phyloP scores from a whole-genome alignment of 2,329 filamentous ascomycete species.

The Emergomyces africanus region DNA sequence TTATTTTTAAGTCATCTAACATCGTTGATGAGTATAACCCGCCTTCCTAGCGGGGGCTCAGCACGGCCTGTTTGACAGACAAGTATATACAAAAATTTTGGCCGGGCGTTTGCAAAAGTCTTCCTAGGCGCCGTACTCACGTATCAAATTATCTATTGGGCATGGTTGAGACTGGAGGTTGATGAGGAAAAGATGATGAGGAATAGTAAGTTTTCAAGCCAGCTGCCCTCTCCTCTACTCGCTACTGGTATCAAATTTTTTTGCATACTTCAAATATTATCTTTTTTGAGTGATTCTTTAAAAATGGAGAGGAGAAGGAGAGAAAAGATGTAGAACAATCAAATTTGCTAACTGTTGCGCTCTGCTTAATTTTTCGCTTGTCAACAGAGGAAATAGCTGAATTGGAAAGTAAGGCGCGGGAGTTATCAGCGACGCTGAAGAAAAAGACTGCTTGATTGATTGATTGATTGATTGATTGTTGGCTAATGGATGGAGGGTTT shows the following conservation, averaged over 20 bases:
- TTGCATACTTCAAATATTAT: not conserved
- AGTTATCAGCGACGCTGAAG: constrained; percentile 13
- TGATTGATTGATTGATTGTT: not conserved
- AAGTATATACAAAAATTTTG: constrained; percentile 27
- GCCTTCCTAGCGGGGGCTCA: not conserved
- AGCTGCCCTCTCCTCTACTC: not conserved
- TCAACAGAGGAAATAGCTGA: constrained; percentile 21
- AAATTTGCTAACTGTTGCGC: not conserved
- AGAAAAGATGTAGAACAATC: not conserved
- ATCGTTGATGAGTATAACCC: not conserved
- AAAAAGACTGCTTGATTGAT: not conserved
- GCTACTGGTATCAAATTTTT: not conserved
- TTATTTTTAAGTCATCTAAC: not conserved
- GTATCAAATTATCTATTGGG: constrained; percentile 37
- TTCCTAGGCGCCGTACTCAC: constrained; percentile 37
- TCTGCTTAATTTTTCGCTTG: not conserved
- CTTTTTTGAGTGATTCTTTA: not conserved
- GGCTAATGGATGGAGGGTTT: not conserved
- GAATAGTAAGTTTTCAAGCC: constrained; percentile 24
- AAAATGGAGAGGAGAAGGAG: not conserved
- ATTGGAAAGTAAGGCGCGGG: constrained; percentile 25
- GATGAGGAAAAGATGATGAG: constrained; percentile 32
- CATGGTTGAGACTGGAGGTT: constrained; percentile 36
- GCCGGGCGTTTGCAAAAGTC: constrained; percentile 34
- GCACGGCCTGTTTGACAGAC: constrained; percentile 12